Evolutionary conservation across 1,284 basidiomycete species (phyloP), one percentile per base, ranked within the genome.

Genomic region (Jaminaea rosea): DNA sequence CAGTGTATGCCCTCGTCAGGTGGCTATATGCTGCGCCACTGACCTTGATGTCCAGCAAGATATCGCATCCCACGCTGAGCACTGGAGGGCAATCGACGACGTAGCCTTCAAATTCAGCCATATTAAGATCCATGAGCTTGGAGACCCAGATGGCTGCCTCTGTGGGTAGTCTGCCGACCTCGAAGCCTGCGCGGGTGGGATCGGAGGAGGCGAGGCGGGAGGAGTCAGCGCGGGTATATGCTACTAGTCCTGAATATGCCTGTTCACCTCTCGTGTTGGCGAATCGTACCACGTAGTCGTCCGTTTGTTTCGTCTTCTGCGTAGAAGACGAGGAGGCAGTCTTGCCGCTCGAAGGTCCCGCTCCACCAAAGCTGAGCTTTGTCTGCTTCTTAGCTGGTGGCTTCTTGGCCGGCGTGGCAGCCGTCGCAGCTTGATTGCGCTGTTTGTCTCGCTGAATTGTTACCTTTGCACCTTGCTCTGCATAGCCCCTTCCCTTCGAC

Each of bases 251-350:
- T 24, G 6, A 44, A 23, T 8, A 10, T 44, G 7, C 36, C 10
- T 29, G 24, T 54, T 37, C 37, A 61, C 67, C 66, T 4, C 65
- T 56, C 47, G 59, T 60, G 44, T 69, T 69, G 52, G 57, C 66
- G 56, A 73, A 73, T 3, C 70, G 62, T 10, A 71, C 67, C 26
- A 72, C 65, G 45, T 65, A 65, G 42, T 73, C 65, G 26, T 66
- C 59, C 46, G 63, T 68, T 11, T 47, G 47, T 28, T 60, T 61
- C 28, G 37, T 34, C 46, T 59, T 62, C 10, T 50, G 55, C 0
- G 28, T 49, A 6, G 24, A 15, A 15, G 13, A 13, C 8, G 26
- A 26, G n/a, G 21, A 24, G 15, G 13, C n/a, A 3, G 6, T 36
- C 6, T 46, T 44, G 4, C 52, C 41, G 21, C 23, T 32, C 17